Evolutionary conservation across 169 alveolate species (phyloP), one percentile per base, ranked within the genome.

Genomic region (Plasmodium cynomolgi): DNA sequence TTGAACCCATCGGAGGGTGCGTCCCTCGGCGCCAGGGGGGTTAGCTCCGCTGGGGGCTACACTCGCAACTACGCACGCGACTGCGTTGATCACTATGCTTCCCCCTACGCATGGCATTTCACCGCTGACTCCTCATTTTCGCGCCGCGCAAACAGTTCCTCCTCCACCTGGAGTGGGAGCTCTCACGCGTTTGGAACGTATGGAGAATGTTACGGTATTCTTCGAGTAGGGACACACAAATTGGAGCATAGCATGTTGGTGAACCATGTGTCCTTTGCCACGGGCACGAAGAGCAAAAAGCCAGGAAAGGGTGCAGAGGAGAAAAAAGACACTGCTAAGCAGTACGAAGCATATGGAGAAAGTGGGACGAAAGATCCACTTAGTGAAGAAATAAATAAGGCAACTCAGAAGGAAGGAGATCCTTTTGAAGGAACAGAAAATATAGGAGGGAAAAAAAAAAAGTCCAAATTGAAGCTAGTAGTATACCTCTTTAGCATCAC

Each of bases 381-480:
- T 8, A 23, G n/a, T 23, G 41, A 68, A 11, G 77, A 20, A 1
- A 68, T 11, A 68, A 84, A 26, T 41, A 17, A 68, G 34, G 1
- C 17, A 20, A 58, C 15, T 34, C 4, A 4, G 34, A 54, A 29
- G 11, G 37, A n/a, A 17, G 39, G 33, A 47, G 74, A 81, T 15
- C 37, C 23, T 20, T 54, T 11, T 83, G 80, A 17, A 39, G 54
- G 9, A 8, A 68, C 5, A 9, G 92, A 71, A 50, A 71, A 72
- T 71, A 31, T 72, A 34, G 29, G 81, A 20, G 26, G 41, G 29
- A 33, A 88, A 88, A 80, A 88, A 79, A 58, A 88, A 88, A 62
- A 13, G 33, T 80, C 94, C 5, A 88, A 88, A 47, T 3, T 88
- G 50, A 77, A 81, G 47, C n/a, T 88, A 88, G 0, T 80, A 26